These are phyloP conservation scores for Parastagonospora avenae DNA, from an alignment of 2,329 filamentous ascomycete genomes.

Conservation along the genomic window DNA sequence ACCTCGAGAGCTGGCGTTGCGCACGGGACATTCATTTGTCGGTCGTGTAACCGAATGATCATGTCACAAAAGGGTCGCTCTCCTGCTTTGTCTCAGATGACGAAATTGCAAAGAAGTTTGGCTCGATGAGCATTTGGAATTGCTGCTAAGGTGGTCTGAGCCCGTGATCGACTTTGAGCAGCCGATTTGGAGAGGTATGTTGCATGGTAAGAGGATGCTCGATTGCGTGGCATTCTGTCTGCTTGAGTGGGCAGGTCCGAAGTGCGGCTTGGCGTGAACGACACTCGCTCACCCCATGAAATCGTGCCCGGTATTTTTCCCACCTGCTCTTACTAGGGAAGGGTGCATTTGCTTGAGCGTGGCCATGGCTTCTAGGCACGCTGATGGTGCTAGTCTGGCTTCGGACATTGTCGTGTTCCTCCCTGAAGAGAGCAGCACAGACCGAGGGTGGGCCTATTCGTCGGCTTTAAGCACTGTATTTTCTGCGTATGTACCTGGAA, in stretches of 20 bases:
- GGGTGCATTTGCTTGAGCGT: background rate
- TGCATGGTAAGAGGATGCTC: too few relatives aligned
- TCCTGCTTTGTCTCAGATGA: slow-evolving; percentile 20
- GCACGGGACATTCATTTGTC: slow-evolving; percentile 1
- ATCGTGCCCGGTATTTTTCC: too few relatives aligned
- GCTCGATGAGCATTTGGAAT: background rate
- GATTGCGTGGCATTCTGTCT: too few relatives aligned
- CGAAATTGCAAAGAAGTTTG: slow-evolving; percentile 1
- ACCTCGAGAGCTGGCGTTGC: slow-evolving; percentile 1
- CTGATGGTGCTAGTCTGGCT: slow-evolving; percentile 21
- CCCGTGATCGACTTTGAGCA: too few relatives aligned
- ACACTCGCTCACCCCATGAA: too few relatives aligned
- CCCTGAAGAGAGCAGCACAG: slow-evolving; percentile 6
- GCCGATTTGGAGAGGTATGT: too few relatives aligned
- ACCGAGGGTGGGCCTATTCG: background rate
- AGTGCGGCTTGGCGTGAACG: too few relatives aligned
- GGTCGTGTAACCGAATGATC: slow-evolving; percentile 31
- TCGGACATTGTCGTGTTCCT: slow-evolving; percentile 20
- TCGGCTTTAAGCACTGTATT: background rate
- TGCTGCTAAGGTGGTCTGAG: too few relatives aligned
- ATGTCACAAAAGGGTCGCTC: slow-evolving; percentile 12
- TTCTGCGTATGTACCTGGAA: too few relatives aligned
- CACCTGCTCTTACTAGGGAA: background rate
- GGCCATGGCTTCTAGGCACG: slow-evolving; percentile 7
- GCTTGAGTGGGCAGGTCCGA: too few relatives aligned